Percentiles rank a stretch among this genome's conserved stretches.
These are phyloP conservation scores for Pestalotiopsis fici DNA, from an alignment of 2,329 filamentous ascomycete genomes.

Conservation along the genomic window DNA sequence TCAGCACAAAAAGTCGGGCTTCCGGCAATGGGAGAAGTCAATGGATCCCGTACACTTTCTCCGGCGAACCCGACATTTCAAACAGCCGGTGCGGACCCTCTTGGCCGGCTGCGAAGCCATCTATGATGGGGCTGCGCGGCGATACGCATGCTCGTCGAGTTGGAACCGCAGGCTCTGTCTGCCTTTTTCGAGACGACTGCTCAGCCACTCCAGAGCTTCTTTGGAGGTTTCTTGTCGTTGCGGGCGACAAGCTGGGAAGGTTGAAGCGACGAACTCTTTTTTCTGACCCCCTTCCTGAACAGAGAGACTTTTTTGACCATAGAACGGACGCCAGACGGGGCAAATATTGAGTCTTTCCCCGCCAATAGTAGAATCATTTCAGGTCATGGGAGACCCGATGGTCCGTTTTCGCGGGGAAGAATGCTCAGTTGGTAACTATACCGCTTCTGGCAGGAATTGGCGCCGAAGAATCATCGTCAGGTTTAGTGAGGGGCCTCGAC, in stretches of 20 bases:
- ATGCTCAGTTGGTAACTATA: not conserved
- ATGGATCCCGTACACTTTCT: constrained; percentile 42
- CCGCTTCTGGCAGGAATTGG: not conserved
- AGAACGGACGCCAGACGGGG: too few species aligned
- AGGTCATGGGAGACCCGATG: not conserved
- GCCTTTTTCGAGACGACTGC: not conserved
- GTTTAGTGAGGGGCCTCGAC: not conserved
- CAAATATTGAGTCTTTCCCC: not conserved
- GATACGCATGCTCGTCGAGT: not conserved
- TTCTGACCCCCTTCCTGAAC: too few species aligned
- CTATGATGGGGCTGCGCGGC: not conserved
- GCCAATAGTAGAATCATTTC: not conserved
- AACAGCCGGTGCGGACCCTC: constrained; percentile 44
- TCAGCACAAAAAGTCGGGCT: too few species aligned
- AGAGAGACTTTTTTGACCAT: not conserved
- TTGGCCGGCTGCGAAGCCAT: constrained; percentile 15
- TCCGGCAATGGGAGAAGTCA: not conserved
- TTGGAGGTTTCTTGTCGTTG: not conserved
- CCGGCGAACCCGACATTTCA: constrained; percentile 48
- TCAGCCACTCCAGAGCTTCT: not conserved
- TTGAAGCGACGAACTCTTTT: constrained; percentile 7
- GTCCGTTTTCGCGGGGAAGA: not conserved
- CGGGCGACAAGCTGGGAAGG: constrained; percentile 5
- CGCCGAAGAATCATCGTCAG: not conserved
- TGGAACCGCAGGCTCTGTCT: not conserved